Evolutionary conservation across 106 monocot species (phyloP).

Genomic region (Platanthera zijinensis): DNA sequence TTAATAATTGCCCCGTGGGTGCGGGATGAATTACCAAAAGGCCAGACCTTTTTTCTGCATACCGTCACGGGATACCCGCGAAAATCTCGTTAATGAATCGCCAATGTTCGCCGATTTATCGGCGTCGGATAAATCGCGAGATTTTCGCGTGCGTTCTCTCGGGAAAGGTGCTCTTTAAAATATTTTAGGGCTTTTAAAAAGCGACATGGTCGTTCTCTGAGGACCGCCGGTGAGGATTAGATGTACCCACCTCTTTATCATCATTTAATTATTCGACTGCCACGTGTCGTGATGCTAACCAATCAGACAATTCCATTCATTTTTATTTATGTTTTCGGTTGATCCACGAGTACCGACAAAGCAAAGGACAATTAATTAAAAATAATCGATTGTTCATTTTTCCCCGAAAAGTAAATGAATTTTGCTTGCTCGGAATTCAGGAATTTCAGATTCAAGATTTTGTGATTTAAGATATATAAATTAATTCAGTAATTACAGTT

Average conservation of each 20-base stretch:
- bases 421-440: too few species aligned
- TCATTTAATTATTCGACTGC: not conserved
- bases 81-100: not conserved
- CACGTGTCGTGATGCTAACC: not conserved
- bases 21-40: not conserved
- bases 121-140: not conserved
- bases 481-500: too few species aligned
- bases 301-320: not conserved
- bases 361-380: not conserved
- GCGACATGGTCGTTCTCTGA: not conserved
- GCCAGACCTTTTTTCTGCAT: not conserved
- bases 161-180: too few species aligned
- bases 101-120: not conserved
- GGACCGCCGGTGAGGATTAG: slow-evolving; percentile 3
- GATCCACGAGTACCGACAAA: not conserved
- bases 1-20: not conserved
- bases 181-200: not conserved
- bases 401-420: too few species aligned
- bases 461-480: too few species aligned
- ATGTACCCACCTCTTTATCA: not conserved
- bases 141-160: not conserved
- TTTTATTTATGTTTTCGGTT: not conserved
- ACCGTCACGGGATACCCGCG: slow-evolving; percentile 2
- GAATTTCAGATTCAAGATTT: too few species aligned
- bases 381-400: too few species aligned